Evolutionary conservation across 116 monocot genomes (phyloP), one percentile per base, ranked within the genome.

Genomic region (Zostera marina): DNA sequence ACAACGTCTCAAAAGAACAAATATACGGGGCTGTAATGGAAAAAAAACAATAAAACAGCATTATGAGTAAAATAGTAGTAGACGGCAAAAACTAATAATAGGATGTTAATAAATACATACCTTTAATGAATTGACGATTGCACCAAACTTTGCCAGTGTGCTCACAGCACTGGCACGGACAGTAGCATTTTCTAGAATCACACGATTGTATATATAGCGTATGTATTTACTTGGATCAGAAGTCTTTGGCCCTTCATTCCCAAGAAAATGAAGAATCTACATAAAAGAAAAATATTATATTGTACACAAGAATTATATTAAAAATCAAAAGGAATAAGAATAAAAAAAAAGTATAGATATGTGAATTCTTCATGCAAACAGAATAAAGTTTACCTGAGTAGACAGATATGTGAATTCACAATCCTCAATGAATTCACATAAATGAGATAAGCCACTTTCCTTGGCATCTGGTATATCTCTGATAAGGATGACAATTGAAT

Each of bases 331-430:
- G 26, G 26, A 38, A 38, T 51, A 51, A 51, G 49, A 51, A 51
- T 5, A 51, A 47, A 47, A 47, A 47, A n/a, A n/a, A n/a, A n/a
- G n/a, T n/a, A n/a, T n/a, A n/a, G n/a, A n/a, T n/a, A n/a, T n/a
- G n/a, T n/a, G n/a, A n/a, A n/a, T n/a, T n/a, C n/a, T n/a, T n/a
- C n/a, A n/a, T n/a, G n/a, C n/a, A 32, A 32, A 32, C 5, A 5
- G 32, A 32, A 3, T 2, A 32, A 32, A 32, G 32, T 58, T 19
- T 78, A 96, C 96, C 96, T 98, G 98, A 62, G 83, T 86, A 26
- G 98, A 98, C 24, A 98, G 86, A 63, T 98, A 98, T 14, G 98
- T 98, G 68, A 98, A 98, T 73, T 98, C 98, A 68, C 98, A 98
- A 68, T 98, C 98, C 72, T 98, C 98, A 60, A 98, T 98, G 61